Conservation (phyloP, 2,329 filamentous ascomycete genomes). For the Eurotiales sp. region DNA sequence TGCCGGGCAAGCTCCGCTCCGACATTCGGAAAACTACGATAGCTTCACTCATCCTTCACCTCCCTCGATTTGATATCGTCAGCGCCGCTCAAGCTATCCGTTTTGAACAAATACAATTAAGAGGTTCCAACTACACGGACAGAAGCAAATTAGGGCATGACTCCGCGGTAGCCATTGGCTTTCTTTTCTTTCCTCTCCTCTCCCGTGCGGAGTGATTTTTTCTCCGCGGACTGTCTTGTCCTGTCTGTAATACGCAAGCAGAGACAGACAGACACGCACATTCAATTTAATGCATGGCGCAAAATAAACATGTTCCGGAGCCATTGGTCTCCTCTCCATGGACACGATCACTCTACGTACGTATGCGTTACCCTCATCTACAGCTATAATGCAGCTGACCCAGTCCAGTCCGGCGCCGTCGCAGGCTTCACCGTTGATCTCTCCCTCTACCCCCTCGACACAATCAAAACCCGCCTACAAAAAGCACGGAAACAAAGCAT, state of each 20-base stretch:
- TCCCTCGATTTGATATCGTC: too few species aligned
- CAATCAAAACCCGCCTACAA: conserved; percentile 94
- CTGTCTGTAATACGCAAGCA: too few species aligned
- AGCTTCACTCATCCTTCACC: neutral
- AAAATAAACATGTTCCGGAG: conserved; percentile 27
- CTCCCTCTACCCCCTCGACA: conserved; percentile 96
- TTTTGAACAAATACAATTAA: too few species aligned
- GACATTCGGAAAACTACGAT: conserved; percentile 1
- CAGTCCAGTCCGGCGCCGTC: conserved; percentile 69
- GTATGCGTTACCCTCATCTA: neutral
- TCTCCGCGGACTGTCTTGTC: too few species aligned
- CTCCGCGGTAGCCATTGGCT: conserved; percentile 6
- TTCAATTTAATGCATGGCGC: conserved; percentile 19
- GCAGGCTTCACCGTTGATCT: conserved; percentile 96
- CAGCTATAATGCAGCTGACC: neutral
- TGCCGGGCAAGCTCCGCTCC: too few species aligned
- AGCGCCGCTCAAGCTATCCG: too few species aligned
- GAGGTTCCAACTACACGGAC: too few species aligned
- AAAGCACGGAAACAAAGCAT: conserved; percentile 55
- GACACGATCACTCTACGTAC: conserved; percentile 34
- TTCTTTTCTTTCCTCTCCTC: neutral
- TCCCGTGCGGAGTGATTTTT: neutral
- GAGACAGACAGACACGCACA: too few species aligned
- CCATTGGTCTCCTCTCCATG: conserved; percentile 39
- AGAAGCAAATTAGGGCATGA: conserved; percentile 10